Base-by-base conservation (phyloP, 2,329 filamentous ascomycete genomes). In the Davidsoniella eucalypti region DNA sequence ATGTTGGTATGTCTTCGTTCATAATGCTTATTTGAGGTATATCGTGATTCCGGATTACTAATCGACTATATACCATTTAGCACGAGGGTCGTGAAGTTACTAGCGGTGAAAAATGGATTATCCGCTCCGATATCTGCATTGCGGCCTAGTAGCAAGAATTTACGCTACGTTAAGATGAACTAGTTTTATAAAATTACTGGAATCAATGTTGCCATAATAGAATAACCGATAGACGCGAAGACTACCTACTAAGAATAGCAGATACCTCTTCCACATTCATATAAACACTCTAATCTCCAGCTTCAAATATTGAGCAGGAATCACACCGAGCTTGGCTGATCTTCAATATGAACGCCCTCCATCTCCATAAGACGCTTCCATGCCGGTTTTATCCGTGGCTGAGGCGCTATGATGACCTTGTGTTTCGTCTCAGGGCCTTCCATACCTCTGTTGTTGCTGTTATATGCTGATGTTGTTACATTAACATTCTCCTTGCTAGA, bases 71-170 rank as follows among this genome's bases (percentile, higher is more conserved):
- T 45, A 50, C 23, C 45, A 29, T 50, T 37, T 53, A 78, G 74
- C 88, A 94, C 63, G 87, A 94, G 64, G 87, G 87, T 0, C 73
- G 76, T 52, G 80, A 93, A 61, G 87, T 94, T 0, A 73, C 67
- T 1, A 71, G 74, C 40, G 87, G 87, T 8, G 86, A 94, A 67
- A 94, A 94, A 65, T 94, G 87, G 87, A 80, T 94, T 53, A 74
- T 94, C 53, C 71, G 87, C 56, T 93, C 83, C 55, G 88, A 94
- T 68, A 64, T 94, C 40, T 86, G 82, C 59, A 72, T 87, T 49
- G 39, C 47, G 8, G 6, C 26, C 26, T 33, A 33, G 8, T 10
- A 33, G 26, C 26, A 33, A 33, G 5, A 8, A 10, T 10, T 33
- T 8, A 33, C 26, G 26, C 5, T 21, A 33, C 26, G 26, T 33